Conservation (phyloP, 2,329 filamentous ascomycete genomes). For the Trichoderma semiorbis region DNA sequence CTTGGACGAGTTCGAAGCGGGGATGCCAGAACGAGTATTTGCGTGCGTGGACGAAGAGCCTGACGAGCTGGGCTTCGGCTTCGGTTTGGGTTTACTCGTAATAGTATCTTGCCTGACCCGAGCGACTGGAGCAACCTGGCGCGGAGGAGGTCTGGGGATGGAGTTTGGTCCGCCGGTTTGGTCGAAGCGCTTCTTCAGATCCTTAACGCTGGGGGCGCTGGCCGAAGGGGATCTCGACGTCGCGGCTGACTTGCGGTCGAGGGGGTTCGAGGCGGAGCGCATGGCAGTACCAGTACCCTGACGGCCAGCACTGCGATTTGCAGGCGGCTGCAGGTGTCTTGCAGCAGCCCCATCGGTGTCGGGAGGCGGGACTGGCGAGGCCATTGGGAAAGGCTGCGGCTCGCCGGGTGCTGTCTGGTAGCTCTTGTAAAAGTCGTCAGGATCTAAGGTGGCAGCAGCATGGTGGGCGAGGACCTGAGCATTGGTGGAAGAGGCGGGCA, state of each 20-base stretch:
- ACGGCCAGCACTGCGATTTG: constrained; percentile 40
- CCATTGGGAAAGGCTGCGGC: constrained; percentile 35
- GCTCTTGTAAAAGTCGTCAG: constrained; percentile 55
- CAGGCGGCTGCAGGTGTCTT: constrained; percentile 44
- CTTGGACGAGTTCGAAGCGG: constrained; percentile 25
- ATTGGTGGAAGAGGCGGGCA: constrained; percentile 18
- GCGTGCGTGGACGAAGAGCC: constrained; percentile 35
- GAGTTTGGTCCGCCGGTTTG: constrained; percentile 46
- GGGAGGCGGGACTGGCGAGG: constrained; percentile 41
- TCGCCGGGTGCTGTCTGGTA: constrained; percentile 39
- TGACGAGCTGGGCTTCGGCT: constrained; percentile 24
- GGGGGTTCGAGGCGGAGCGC: constrained; percentile 56
- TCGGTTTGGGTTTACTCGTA: constrained; percentile 24
- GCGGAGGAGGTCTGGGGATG: constrained; percentile 35
- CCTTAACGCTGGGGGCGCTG: constrained; percentile 68
- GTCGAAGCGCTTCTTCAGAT: constrained; percentile 77
- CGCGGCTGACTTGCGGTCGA: constrained; percentile 41
- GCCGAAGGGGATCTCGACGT: constrained; percentile 33
- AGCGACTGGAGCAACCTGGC: constrained; percentile 33
- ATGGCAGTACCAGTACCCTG: constrained; percentile 29
- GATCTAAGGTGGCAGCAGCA: constrained; percentile 44
- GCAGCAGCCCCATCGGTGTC: constrained; percentile 49
- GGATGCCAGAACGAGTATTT: constrained; percentile 32
- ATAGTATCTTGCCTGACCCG: constrained; percentile 32
- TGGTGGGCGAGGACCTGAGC: constrained; percentile 28